Conservation (phyloP, 306 rosid genomes). For the Cicer judaicum region DNA sequence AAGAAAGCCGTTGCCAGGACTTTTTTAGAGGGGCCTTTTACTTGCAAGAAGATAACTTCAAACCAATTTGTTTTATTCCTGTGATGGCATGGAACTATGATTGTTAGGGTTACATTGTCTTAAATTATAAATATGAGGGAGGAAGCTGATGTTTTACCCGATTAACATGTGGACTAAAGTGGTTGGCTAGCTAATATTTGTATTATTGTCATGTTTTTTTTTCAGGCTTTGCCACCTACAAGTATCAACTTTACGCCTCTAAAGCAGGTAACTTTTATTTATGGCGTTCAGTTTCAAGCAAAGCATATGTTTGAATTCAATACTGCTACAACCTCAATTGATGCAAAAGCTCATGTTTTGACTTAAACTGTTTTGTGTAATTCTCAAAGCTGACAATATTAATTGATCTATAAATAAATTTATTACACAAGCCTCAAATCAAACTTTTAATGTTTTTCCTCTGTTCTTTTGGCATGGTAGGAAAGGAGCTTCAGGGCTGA, state of each 20-base stretch:
- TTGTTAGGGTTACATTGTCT: conserved; percentile 7
- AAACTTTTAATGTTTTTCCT: conserved; percentile 12
- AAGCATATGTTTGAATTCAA: conserved; percentile 28
- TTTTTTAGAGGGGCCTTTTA: not conserved
- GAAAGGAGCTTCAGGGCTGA: conserved; percentile 80
- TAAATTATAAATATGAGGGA: conserved; percentile 1
- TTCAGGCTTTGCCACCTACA: conserved; percentile 89
- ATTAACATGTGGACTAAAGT: not conserved
- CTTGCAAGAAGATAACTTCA: not conserved
- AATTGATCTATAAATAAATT: not conserved
- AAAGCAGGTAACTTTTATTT: conserved; percentile 69
- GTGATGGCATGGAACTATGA: conserved; percentile 1
- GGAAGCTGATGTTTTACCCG: not conserved
- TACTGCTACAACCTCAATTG: conserved; percentile 31
- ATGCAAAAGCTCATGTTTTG: conserved; percentile 18
- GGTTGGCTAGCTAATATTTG: no score
- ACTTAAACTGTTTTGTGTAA: not conserved
- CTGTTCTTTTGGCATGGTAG: conserved; percentile 50
- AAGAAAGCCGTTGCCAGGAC: conserved; percentile 11
- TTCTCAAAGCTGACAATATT: conserved; percentile 23
- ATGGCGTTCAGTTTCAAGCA: conserved; percentile 25
- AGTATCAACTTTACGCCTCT: conserved; percentile 79
- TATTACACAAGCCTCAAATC: conserved; percentile 27
- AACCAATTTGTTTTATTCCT: not conserved
- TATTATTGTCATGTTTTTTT: conserved; percentile 13